Evolutionary conservation across 768 basidiomycete species (phyloP).

Genomic region (Porpolomopsis calyptriformis): DNA sequence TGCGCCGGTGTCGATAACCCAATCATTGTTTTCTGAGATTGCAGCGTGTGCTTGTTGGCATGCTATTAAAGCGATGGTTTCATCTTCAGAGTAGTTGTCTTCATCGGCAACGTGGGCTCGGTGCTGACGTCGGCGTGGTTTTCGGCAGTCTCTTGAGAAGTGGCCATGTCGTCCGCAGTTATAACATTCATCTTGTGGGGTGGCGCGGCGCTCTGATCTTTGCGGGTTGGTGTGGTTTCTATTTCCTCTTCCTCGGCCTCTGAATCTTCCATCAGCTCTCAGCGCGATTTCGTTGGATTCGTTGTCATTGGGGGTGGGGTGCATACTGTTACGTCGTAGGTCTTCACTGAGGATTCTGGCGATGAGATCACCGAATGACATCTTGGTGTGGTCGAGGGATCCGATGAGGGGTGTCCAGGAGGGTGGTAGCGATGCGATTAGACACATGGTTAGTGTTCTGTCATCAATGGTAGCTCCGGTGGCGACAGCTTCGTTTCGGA

Average conservation of each 20-base stretch:
- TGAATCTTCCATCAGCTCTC: background rate
- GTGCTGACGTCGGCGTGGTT: background rate
- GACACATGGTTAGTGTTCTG: background rate
- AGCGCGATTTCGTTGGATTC: background rate
- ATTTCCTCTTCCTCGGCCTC: background rate
- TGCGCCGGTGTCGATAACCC: background rate
- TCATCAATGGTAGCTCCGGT: background rate
- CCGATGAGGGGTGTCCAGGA: background rate
- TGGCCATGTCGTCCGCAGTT: background rate
- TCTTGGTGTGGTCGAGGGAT: background rate
- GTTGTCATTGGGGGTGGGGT: background rate
- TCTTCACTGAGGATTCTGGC: background rate
- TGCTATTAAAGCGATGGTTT: background rate
- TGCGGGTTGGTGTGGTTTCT: background rate
- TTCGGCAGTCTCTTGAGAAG: background rate
- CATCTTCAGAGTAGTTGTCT: background rate
- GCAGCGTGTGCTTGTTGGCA: background rate
- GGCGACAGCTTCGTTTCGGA: background rate
- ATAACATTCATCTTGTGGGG: background rate
- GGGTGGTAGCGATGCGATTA: background rate
- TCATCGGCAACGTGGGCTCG: background rate
- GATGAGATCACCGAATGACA: background rate
- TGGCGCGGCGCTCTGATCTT: background rate
- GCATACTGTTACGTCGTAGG: constrained; percentile 15
- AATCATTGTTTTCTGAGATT: background rate